Base-by-base conservation (phyloP, 768 basidiomycete genomes). In the Mrakia frigida region DNA sequence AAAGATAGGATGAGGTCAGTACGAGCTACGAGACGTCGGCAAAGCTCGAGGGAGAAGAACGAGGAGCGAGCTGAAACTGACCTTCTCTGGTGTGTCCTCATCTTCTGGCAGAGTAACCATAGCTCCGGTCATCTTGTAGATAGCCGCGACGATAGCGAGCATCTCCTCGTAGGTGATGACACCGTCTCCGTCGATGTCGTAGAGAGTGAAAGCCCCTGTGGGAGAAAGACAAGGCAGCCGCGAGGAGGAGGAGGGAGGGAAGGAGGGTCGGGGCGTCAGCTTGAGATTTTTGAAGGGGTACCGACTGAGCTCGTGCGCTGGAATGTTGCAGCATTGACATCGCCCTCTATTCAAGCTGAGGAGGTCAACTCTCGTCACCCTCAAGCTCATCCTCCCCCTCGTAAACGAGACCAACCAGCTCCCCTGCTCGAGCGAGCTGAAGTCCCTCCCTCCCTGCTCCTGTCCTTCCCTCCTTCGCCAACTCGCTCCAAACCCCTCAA, bases 81-180 rank as follows among this genome's bases (percentile, higher is more conserved):
- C 95, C 92, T 98, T 99, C 84, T 98, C 94, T 1, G 97, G 96
- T n/a, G 97, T 99, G 85, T 98, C 95, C 84, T 99, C 97, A 82
- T 98, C 97, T 56, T 90, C 86, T n/a, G 97, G 95, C 31, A 98
- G 88, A 83, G 94, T 95, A 79, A 98, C 96, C 95, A 98, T 98
- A 84, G 95, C 90, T 28, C 97, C 97, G 6, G 97, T 98, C 97
- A 99, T 98, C 88, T 96, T 98, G 87, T 98, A 99, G 85, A 99
- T 99, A 63, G 93, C 91, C 81, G 91, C 89, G 13, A 99, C 97
- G 82, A 99, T 99, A 86, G 93, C 90, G 43, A 98, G 89, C 97
- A 99, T 99, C 86, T 99, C 97, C 82, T 94, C 90, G 84, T 98
- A 98, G 56, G 97, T 97, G 85, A 99, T 98, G 80, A 88, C 91